A percentile compares a stretch with the other conserved stretches of the same genome.
These are phyloP conservation scores for Exophiala alcalophila DNA, from an alignment of 2,329 filamentous ascomycete genomes.

Conservation along the genomic window DNA sequence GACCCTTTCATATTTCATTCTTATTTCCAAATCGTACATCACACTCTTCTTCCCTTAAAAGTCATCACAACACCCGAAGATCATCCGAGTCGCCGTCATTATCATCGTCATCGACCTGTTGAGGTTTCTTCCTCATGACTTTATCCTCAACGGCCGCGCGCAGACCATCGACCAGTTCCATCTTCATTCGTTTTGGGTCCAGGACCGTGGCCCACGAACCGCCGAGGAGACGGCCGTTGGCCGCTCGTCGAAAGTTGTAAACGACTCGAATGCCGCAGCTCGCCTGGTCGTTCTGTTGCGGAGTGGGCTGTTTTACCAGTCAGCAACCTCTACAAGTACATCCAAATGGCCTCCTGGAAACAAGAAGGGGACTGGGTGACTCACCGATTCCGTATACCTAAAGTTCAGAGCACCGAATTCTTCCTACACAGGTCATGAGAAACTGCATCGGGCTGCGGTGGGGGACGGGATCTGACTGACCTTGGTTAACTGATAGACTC, in stretches of 20 bases:
- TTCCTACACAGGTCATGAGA: too few species aligned
- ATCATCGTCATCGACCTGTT: too few species aligned
- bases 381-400: slow-evolving; percentile 29
- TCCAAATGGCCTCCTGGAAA: background rate
- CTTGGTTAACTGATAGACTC: slow-evolving; percentile 15
- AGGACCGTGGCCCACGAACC: slow-evolving; percentile 23
- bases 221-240: slow-evolving; percentile 27
- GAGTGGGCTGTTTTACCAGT: slow-evolving; percentile 25
- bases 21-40: too few species aligned
- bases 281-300: slow-evolving; percentile 27
- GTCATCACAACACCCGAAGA: too few species aligned
- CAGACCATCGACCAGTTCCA: slow-evolving; percentile 28
- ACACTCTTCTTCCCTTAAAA: too few species aligned
- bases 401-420: slow-evolving; percentile 32
- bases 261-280: slow-evolving; percentile 30
- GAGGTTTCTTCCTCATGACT: slow-evolving; percentile 5
- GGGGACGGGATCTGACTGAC: too few species aligned
- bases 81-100: too few species aligned
- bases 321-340: too few species aligned
- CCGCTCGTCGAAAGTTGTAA: slow-evolving; percentile 26
- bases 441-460: too few species aligned
- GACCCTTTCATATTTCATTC: too few species aligned
- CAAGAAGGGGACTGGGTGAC: slow-evolving; percentile 9
- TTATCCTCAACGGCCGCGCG: slow-evolving; percentile 24
- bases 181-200: slow-evolving; percentile 27